Conservation (phyloP, 2,329 filamentous ascomycete genomes). For the Penicillium frequentans region DNA sequence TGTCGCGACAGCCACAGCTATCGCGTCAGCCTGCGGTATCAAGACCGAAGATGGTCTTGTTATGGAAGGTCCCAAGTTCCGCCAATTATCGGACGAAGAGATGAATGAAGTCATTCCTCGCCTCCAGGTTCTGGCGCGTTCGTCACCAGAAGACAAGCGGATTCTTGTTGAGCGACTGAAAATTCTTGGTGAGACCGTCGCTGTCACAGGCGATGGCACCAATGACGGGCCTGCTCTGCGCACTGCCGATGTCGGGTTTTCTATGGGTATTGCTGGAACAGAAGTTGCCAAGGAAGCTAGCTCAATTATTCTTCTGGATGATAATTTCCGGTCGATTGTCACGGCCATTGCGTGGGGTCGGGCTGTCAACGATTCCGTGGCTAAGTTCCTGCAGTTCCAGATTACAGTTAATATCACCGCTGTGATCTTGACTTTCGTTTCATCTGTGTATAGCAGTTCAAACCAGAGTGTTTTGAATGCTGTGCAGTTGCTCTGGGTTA, state of each 20-base stretch:
- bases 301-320: constrained; percentile 67
- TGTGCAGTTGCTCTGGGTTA: constrained; percentile 93
- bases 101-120: constrained; percentile 60
- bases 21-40: constrained; percentile 73
- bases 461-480: constrained; percentile 79
- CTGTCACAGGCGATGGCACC: constrained; percentile 65
- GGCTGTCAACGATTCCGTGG: constrained; percentile 66
- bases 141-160: constrained; percentile 66
- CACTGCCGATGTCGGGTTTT: constrained; percentile 66
- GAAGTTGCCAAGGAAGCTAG: constrained; percentile 69
- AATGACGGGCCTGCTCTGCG: constrained; percentile 67
- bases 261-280: constrained; percentile 67
- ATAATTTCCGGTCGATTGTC: constrained; percentile 66
- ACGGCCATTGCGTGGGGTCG: constrained; percentile 69
- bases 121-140: constrained; percentile 65
- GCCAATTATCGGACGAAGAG: constrained; percentile 59
- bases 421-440: constrained; percentile 82
- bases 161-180: constrained; percentile 64
- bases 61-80: constrained; percentile 69
- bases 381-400: constrained; percentile 65
- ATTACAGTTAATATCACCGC: constrained; percentile 89
- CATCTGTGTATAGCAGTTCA: constrained; percentile 69
- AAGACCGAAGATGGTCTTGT: constrained; percentile 58
- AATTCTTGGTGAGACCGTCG: constrained; percentile 62
- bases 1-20: constrained; percentile 69